A percentile compares a stretch with the other conserved stretches of the same genome.
Conservation (phyloP, 495 filamentous ascomycete species). For the Penicillium silybi region DNA sequence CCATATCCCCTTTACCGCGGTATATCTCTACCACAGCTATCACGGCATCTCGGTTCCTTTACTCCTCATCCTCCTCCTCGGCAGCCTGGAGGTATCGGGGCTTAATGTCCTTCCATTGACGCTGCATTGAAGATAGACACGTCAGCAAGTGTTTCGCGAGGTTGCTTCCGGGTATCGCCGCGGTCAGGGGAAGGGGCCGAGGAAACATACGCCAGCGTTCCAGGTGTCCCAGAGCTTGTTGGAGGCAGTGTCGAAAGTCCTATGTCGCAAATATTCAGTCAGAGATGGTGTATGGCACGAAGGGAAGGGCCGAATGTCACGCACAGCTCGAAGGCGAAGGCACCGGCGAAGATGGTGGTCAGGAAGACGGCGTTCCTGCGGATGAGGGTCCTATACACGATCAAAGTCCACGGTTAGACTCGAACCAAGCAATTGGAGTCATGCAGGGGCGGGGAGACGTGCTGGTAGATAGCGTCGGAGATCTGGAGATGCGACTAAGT, state of each 20-base stretch:
- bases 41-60: conserved; percentile 18
- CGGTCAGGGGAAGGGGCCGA: conserved; percentile 3
- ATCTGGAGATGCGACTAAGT: conserved; percentile 41
- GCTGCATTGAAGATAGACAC: conserved; percentile 46
- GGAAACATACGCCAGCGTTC: conserved; percentile 77
- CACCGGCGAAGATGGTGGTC: conserved; percentile 74
- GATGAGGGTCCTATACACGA: conserved; percentile 65
- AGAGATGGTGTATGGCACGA: conserved; percentile 6
- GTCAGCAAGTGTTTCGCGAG: conserved; percentile 28
- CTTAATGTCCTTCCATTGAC: conserved; percentile 99
- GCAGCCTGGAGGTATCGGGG: conserved; percentile 66
- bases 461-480: conserved; percentile 72
- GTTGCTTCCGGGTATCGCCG: neutral
- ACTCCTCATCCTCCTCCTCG: conserved; percentile 57
- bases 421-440: conserved; percentile 11
- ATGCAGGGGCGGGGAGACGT: conserved; percentile 47
- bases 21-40: conserved; percentile 8
- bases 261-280: conserved; percentile 34
- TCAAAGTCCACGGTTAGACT: conserved; percentile 20
- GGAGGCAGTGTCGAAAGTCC: conserved; percentile 70
- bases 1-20: conserved; percentile 14
- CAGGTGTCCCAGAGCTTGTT: conserved; percentile 83
- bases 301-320: conserved; percentile 27
- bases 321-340: conserved; percentile 93
- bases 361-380: conserved; percentile 83